phyloP scores from a whole-genome alignment of 2,329 filamentous ascomycete species.

The Beauveria scarabaeidicola region DNA sequence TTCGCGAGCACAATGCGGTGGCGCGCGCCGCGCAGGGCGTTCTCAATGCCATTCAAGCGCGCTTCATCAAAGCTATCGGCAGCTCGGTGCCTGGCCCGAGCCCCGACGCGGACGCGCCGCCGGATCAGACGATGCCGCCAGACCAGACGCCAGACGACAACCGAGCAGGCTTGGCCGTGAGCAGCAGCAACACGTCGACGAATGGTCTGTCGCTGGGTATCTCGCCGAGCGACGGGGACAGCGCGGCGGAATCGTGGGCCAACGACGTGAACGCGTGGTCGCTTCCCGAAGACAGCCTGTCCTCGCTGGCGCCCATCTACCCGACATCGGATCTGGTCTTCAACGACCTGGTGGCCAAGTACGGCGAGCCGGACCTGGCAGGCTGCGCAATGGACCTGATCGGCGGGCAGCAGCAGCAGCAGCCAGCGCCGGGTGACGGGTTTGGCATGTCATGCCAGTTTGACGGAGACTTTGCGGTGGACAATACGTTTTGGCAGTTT shows the following conservation, averaged over 20 bases:
- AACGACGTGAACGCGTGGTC: constrained; percentile 9
- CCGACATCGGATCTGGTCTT: constrained; percentile 49
- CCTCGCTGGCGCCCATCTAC: constrained; percentile 45
- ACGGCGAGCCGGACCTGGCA: constrained; percentile 16
- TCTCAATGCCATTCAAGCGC: constrained; percentile 44
- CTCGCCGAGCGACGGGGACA: constrained; percentile 9
- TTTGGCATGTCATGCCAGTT: constrained; percentile 34
- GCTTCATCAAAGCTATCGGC: constrained; percentile 43
- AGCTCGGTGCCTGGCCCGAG: constrained; percentile 10
- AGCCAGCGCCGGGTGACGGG: constrained; percentile 12
- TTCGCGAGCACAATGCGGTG: constrained; percentile 44
- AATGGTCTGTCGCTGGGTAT: constrained; percentile 2
- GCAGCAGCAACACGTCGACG: not conserved
- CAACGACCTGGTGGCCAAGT: constrained; percentile 43
- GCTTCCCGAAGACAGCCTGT: constrained; percentile 27
- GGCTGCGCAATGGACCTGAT: not conserved
- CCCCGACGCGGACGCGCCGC: not conserved
- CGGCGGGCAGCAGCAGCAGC: constrained; percentile 4
- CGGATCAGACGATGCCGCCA: not conserved
- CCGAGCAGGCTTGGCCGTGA: not conserved
- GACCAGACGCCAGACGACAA: not conserved
- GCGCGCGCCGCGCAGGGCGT: constrained; percentile 47
- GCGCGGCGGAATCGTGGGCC: not conserved
- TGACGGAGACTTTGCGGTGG: constrained; percentile 45
- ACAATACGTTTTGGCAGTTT: constrained; percentile 46